These are phyloP conservation scores for Coprinopsis marcescibilis DNA, from an alignment of 768 basidiomycete species.

Conservation along the genomic window DNA sequence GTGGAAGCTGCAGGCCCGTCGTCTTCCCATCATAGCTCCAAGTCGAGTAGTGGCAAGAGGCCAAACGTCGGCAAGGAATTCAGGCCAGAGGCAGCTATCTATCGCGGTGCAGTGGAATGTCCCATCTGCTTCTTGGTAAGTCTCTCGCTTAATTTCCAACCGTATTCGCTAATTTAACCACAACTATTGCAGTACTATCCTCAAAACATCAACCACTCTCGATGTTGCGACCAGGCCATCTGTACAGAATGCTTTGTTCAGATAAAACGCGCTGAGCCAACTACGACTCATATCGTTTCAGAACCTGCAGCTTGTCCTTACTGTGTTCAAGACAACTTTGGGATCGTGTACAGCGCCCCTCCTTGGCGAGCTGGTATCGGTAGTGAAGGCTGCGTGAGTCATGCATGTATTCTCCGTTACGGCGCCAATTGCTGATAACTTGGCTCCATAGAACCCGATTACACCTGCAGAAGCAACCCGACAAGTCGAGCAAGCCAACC, in stretches of 20 bases:
- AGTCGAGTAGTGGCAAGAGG: conserved; percentile 47
- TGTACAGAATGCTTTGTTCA: conserved; percentile 99
- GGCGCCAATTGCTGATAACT: conserved; percentile 5
- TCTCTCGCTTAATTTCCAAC: conserved; percentile 22
- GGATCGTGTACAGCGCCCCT: conserved; percentile 81
- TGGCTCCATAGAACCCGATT: conserved; percentile 18
- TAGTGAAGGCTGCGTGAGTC: conserved; percentile 62
- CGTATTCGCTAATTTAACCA: no score
- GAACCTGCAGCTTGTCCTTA: conserved; percentile 97
- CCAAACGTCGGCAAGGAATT: conserved; percentile 56
- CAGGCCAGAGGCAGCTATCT: conserved; percentile 75
- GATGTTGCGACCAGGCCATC: conserved; percentile 97
- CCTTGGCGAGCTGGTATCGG: conserved; percentile 77
- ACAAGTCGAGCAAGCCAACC: background rate
- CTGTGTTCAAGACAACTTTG: conserved; percentile 97
- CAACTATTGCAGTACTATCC: conserved; percentile 78
- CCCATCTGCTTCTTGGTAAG: conserved; percentile 96
- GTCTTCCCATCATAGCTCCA: conserved; percentile 25
- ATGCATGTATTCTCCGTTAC: conserved; percentile 6
- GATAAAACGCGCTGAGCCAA: conserved; percentile 95
- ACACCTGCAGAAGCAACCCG: conserved; percentile 1
- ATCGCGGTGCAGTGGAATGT: conserved; percentile 85
- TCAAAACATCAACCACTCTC: conserved; percentile 91
- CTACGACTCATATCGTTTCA: conserved; percentile 89
- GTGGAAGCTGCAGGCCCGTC: conserved; percentile 29